These are phyloP conservation scores for Effrenium voratum DNA, from an alignment of 73 alveolate species.

Conservation along the genomic window DNA sequence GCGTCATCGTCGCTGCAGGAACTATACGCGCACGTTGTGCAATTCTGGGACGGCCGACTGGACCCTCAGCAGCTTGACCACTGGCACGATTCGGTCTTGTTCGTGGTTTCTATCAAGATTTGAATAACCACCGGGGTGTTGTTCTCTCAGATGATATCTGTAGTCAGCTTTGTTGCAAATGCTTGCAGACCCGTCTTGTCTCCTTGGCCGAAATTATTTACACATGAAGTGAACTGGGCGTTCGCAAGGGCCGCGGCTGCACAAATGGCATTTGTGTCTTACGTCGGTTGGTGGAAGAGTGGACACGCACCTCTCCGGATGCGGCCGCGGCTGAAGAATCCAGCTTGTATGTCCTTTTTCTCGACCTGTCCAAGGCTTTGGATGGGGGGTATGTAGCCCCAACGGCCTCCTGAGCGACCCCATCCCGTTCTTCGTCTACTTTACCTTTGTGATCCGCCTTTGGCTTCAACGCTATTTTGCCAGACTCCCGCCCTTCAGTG, in stretches of 20 bases:
- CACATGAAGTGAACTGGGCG: background rate
- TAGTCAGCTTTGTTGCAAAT: background rate
- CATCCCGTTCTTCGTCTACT: background rate
- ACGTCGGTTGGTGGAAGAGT: background rate
- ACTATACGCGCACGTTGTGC: no score
- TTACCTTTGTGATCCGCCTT: background rate
- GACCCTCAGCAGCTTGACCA: background rate
- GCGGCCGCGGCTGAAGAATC: background rate
- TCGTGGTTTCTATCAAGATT: background rate
- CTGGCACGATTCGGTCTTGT: constrained; percentile 18
- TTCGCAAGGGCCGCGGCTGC: background rate
- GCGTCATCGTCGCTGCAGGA: no score
- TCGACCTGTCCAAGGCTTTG: background rate
- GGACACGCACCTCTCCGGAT: background rate
- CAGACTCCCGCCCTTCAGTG: background rate
- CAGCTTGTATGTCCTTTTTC: background rate
- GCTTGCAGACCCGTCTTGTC: background rate
- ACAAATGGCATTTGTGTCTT: background rate
- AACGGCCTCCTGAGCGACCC: background rate
- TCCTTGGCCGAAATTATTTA: background rate
- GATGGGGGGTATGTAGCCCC: background rate
- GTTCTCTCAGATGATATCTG: background rate
- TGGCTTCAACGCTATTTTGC: background rate
- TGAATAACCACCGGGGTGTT: background rate
- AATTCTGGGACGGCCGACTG: constrained; percentile 7